Evolutionary conservation across 2,329 filamentous ascomycete species (phyloP).

Genomic region (Talaromyces sp.): DNA sequence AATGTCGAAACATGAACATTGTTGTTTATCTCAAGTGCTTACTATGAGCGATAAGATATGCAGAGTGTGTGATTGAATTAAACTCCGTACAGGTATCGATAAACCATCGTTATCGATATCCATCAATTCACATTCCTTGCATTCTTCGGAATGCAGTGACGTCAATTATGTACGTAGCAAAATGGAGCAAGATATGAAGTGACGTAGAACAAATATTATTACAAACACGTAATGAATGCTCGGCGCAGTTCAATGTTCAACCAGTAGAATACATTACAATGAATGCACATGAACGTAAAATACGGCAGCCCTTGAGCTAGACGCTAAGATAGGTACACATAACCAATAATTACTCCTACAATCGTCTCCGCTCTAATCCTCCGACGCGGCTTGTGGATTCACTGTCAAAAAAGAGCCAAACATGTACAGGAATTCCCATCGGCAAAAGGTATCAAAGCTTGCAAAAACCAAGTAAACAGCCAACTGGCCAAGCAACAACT

Average conservation of each 20-base stretch:
- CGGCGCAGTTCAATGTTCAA: neutral
- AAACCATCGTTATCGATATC: neutral
- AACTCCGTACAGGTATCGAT: too few relatives aligned
- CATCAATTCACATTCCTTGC: neutral
- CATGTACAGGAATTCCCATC: neutral
- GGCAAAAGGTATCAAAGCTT: neutral
- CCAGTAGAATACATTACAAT: neutral
- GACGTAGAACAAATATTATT: neutral
- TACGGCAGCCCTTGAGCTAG: neutral
- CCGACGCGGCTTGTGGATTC: neutral
- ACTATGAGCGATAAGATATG: neutral
- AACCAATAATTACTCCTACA: constrained; percentile 1
- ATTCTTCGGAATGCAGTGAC: neutral
- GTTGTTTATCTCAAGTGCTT: neutral
- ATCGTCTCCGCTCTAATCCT: neutral
- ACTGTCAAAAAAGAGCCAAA: neutral
- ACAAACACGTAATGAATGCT: neutral
- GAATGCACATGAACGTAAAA: neutral
- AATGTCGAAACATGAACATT: neutral
- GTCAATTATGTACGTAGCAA: neutral
- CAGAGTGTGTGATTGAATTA: too few relatives aligned
- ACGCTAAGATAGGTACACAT: neutral
- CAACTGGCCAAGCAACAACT: neutral
- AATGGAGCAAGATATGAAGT: neutral
- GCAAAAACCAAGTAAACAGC: neutral